A percentile compares a stretch with the other conserved stretches of the same genome.
phyloP scores from a whole-genome alignment of 345 rosid species.

The Euclidium syriacum region DNA sequence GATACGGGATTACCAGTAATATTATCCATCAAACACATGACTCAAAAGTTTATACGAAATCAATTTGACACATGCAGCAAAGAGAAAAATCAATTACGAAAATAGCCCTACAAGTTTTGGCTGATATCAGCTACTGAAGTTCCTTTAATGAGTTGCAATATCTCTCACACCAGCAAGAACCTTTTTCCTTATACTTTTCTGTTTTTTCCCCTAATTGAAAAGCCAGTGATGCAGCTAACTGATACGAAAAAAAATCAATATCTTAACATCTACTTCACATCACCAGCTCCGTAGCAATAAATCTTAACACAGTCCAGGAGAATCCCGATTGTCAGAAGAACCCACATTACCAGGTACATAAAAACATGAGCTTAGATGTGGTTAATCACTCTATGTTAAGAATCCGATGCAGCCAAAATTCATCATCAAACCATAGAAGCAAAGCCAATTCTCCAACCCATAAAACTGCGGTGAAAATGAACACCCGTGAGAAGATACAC shows the following conservation, averaged over 20 bases:
- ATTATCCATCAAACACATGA: neutral
- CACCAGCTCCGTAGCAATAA: neutral
- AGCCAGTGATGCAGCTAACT: slow-evolving; percentile 3
- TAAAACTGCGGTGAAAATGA: slow-evolving; percentile 13
- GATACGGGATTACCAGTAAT: neutral
- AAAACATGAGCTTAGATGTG: slow-evolving; percentile 12
- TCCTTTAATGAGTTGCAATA: neutral
- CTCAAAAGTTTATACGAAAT: neutral
- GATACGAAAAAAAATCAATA: neutral
- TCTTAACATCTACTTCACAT: neutral
- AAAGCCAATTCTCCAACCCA: slow-evolving; percentile 18
- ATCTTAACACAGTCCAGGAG: neutral
- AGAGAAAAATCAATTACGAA: neutral
- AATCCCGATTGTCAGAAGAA: slow-evolving; percentile 1
- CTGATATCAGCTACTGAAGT: neutral
- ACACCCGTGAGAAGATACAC: neutral
- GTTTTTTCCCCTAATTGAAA: neutral
- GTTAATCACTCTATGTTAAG: slow-evolving; percentile 4
- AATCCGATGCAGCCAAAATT: slow-evolving; percentile 9
- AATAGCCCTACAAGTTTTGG: neutral
- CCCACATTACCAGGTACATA: slow-evolving; percentile 22
- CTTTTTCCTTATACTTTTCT: neutral
- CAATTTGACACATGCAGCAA: neutral
- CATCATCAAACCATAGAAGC: slow-evolving; percentile 19
- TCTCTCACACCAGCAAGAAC: neutral